Percentiles rank a stretch among this genome's conserved stretches.
Evolutionary conservation across 2,329 filamentous ascomycete species (phyloP).

Genomic region (Sporothrix schenckii): DNA sequence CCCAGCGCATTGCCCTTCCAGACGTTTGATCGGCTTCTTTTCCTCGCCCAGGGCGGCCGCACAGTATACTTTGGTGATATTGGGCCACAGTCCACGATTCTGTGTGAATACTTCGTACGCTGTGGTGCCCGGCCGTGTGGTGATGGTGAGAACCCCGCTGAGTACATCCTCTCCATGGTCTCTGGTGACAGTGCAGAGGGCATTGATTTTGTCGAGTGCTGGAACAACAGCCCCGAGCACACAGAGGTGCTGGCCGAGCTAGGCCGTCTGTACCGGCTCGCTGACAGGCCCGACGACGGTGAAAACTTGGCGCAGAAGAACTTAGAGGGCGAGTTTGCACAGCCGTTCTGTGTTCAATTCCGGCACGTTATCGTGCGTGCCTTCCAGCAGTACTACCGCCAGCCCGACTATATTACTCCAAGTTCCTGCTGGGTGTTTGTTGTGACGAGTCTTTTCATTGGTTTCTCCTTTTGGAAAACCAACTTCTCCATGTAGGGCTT

Average conservation of each 20-base stretch:
- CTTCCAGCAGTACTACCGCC: conserved; percentile 79
- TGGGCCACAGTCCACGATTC: conserved; percentile 66
- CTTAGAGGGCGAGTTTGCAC: conserved; percentile 62
- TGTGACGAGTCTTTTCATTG: conserved; percentile 58
- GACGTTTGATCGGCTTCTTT: conserved; percentile 34
- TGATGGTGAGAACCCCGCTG: conserved; percentile 73
- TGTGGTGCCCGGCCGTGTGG: conserved; percentile 58
- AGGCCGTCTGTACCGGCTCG: conserved; percentile 23
- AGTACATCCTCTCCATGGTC: conserved; percentile 70
- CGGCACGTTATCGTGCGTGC: conserved; percentile 64
- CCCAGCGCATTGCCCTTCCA: conserved; percentile 34
- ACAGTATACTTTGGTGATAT: conserved; percentile 44
- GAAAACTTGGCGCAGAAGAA: conserved; percentile 48
- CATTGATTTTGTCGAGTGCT: conserved; percentile 12
- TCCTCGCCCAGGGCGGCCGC: conserved; percentile 32
- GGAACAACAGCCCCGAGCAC: conserved; percentile 54
- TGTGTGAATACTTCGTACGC: conserved; percentile 74
- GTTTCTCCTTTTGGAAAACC: conserved; percentile 64
- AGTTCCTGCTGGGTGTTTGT: conserved; percentile 57
- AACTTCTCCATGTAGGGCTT: conserved; percentile 57
- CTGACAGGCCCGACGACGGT: conserved; percentile 43
- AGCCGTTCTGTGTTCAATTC: conserved; percentile 64
- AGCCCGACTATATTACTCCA: conserved; percentile 75
- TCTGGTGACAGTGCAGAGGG: conserved; percentile 48
- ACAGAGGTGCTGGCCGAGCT: conserved; percentile 71